These are phyloP conservation scores for Tremella fuciformis DNA, from an alignment of 768 basidiomycete species.

Conservation along the genomic window DNA sequence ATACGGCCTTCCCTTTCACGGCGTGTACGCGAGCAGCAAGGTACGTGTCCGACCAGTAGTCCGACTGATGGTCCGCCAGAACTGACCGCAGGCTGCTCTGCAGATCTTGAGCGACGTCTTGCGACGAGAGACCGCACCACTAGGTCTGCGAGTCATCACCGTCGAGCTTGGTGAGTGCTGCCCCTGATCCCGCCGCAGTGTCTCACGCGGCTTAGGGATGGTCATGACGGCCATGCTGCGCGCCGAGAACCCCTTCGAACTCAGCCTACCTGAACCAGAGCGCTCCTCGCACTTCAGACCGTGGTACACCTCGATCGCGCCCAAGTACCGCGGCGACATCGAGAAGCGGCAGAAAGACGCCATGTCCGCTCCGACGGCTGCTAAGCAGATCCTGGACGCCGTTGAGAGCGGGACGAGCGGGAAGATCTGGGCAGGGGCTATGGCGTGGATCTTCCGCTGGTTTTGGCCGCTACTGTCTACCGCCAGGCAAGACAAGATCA, in stretches of 20 bases:
- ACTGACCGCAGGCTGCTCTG: constrained; percentile 12
- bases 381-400: constrained; percentile 14
- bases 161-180: constrained; percentile 15
- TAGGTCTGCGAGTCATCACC: constrained; percentile 21
- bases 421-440: constrained; percentile 14
- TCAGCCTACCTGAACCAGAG: neutral
- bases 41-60: neutral
- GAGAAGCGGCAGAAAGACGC: neutral
- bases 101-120: constrained; percentile 8
- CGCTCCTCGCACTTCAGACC: neutral
- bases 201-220: neutral
- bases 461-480: constrained; percentile 9
- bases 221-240: constrained; percentile 8
- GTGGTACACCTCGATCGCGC: neutral
- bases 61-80: neutral
- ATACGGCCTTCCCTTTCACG: constrained; percentile 11
- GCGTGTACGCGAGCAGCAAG: constrained; percentile 15
- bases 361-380: neutral
- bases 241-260: neutral
- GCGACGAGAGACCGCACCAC: constrained; percentile 9
- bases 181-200: neutral
- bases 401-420: constrained; percentile 6
- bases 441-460: constrained; percentile 12
- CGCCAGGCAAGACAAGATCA: constrained; percentile 7
- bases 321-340: neutral